phyloP scores from a whole-genome alignment of 108 stramenopile species.

The Skeletonema grethae region DNA sequence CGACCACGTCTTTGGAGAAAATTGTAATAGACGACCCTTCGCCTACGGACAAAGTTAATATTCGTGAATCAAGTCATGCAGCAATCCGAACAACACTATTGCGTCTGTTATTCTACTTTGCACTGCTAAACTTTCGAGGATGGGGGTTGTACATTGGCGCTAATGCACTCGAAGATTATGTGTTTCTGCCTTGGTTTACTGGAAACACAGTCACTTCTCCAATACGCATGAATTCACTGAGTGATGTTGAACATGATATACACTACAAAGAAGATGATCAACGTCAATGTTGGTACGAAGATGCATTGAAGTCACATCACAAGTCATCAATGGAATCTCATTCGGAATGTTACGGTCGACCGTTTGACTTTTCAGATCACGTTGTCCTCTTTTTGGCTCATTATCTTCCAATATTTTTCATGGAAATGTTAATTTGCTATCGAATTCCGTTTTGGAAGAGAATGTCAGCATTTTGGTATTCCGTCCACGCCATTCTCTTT shows the following conservation, averaged over 20 bases:
- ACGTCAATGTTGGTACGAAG: conserved; percentile 67
- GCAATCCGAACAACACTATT: conserved; percentile 14
- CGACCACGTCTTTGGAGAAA: not conserved
- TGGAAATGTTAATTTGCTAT: conserved; percentile 62
- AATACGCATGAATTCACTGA: conserved; percentile 30
- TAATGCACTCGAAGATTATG: conserved; percentile 64
- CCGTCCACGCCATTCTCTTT: conserved; percentile 45
- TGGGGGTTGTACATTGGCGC: conserved; percentile 66
- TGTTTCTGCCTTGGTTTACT: conserved; percentile 34
- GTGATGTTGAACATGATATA: conserved; percentile 36
- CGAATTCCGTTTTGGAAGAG: conserved; percentile 55
- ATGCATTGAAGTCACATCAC: conserved; percentile 49
- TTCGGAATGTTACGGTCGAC: conserved; percentile 61
- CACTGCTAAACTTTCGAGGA: conserved; percentile 66
- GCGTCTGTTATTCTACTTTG: conserved; percentile 63
- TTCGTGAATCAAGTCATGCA: not conserved
- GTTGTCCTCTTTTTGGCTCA: conserved; percentile 83
- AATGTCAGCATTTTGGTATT: conserved; percentile 9
- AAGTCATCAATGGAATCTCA: conserved; percentile 26
- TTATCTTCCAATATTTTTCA: conserved; percentile 64
- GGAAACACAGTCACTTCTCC: conserved; percentile 27
- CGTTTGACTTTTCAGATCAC: conserved; percentile 89
- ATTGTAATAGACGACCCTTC: conserved; percentile 3
- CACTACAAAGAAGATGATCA: conserved; percentile 9
- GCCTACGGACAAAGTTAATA: not conserved